Conservation (phyloP, 2,329 filamentous ascomycete genomes). For the Talaromyces sp. region DNA sequence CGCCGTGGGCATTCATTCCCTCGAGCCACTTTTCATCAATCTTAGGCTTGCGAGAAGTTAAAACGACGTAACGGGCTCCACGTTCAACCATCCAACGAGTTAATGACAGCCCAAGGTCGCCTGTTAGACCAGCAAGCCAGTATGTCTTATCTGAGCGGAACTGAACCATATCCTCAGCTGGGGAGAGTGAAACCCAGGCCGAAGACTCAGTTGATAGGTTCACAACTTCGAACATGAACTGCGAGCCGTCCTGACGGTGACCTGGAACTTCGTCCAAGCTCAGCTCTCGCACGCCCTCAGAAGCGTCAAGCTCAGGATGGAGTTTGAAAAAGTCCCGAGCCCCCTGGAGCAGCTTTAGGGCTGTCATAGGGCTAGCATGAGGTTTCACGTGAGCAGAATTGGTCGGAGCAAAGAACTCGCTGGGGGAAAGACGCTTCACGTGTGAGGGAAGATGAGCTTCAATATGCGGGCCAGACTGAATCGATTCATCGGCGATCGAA, state of each 20-base stretch:
- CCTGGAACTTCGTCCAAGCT: background rate
- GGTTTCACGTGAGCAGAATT: background rate
- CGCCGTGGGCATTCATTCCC: background rate
- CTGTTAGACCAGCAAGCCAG: slow-evolving; percentile 53
- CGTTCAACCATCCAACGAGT: slow-evolving; percentile 46
- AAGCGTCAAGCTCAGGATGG: background rate
- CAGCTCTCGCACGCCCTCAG: background rate
- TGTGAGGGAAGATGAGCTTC: background rate
- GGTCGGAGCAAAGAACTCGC: background rate
- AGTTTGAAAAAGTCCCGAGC: background rate
- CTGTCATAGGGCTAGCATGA: background rate
- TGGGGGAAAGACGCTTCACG: background rate
- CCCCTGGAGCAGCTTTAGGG: background rate
- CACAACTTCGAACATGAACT: background rate
- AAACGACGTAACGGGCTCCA: slow-evolving; percentile 50
- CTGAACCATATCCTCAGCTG: background rate
- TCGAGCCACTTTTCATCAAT: slow-evolving; percentile 16
- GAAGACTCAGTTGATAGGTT: background rate
- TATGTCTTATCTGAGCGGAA: slow-evolving; percentile 36
- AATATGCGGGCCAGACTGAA: background rate
- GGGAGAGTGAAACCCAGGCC: background rate
- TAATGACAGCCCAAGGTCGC: slow-evolving; percentile 53
- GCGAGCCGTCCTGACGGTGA: background rate
- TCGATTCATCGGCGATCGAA: background rate
- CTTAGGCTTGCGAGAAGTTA: slow-evolving; percentile 45